Conservation (phyloP, 1,284 basidiomycete species). For the Papiliotrema laurentii region DNA sequence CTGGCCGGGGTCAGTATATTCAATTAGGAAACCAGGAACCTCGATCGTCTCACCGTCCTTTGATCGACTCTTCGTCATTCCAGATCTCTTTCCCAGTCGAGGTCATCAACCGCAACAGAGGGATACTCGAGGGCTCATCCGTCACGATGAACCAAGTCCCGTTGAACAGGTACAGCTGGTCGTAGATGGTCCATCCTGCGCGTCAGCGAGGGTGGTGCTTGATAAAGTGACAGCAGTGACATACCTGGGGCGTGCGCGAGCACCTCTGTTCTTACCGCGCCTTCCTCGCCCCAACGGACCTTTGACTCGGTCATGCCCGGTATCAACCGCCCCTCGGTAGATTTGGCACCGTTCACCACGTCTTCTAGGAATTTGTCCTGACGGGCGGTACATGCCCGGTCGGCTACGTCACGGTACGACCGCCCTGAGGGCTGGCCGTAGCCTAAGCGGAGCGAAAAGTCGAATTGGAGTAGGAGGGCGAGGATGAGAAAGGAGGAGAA, state of each 20-base stretch:
- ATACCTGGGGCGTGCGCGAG: constrained; percentile 47
- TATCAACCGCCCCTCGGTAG: constrained; percentile 15
- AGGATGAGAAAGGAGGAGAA: constrained; percentile 36
- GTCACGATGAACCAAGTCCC: constrained; percentile 50
- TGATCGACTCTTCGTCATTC: constrained; percentile 49
- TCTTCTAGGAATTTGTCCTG: constrained; percentile 22
- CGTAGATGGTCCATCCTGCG: constrained; percentile 73
- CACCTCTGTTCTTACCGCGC: constrained; percentile 34
- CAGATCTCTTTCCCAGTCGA: constrained; percentile 49
- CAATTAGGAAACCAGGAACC: too few species aligned
- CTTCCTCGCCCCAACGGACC: constrained; percentile 39
- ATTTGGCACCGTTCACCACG: constrained; percentile 18
- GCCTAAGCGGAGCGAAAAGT: constrained; percentile 36
- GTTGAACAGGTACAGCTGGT: constrained; percentile 56
- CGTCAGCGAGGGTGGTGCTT: too few species aligned
- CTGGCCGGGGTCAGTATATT: constrained; percentile 4
- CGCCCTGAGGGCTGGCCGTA: constrained; percentile 15
- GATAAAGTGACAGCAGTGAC: constrained; percentile 10
- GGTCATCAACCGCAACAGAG: constrained; percentile 47
- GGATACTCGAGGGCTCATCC: constrained; percentile 45
- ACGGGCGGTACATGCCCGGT: background rate
- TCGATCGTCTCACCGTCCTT: constrained; percentile 33
- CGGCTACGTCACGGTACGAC: constrained; percentile 17
- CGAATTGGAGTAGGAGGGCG: constrained; percentile 42
- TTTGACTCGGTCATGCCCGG: constrained; percentile 35